A percentile compares a stretch with the other conserved stretches of the same genome.
Evolutionary conservation across 352 stramenopile genomes (phyloP).

Genomic region (Pythium chondricola): DNA sequence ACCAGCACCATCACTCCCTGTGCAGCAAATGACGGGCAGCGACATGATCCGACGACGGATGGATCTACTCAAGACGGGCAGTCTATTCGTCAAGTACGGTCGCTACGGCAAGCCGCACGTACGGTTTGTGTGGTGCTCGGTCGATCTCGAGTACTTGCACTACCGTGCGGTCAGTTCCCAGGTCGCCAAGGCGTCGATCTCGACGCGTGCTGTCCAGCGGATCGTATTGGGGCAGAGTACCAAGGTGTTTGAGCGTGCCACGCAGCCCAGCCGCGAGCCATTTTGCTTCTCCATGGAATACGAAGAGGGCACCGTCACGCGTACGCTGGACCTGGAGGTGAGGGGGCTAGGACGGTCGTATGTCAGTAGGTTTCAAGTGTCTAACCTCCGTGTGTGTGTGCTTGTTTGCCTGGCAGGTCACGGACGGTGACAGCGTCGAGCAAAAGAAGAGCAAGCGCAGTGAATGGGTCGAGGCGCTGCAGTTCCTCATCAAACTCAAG

Average conservation of each 20-base stretch:
- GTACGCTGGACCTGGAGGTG: constrained; percentile 73
- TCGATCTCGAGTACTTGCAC: constrained; percentile 66
- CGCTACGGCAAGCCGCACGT: constrained; percentile 69
- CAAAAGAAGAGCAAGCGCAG: constrained; percentile 50
- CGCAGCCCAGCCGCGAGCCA: constrained; percentile 34
- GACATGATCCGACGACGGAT: constrained; percentile 62
- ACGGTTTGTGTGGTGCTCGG: constrained; percentile 76
- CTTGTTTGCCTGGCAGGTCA: constrained; percentile 44
- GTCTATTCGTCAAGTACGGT: constrained; percentile 76
- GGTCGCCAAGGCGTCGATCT: constrained; percentile 48
- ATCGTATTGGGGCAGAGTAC: constrained; percentile 47
- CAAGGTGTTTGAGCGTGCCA: constrained; percentile 58
- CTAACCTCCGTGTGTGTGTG: too few relatives aligned
- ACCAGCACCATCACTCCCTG: not conserved
- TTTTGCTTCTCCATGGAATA: constrained; percentile 78
- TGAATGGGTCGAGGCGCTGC: constrained; percentile 66
- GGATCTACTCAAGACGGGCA: constrained; percentile 64
- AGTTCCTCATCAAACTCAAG: constrained; percentile 72
- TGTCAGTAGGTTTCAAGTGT: not conserved
- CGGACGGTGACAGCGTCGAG: constrained; percentile 52
- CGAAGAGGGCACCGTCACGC: constrained; percentile 40
- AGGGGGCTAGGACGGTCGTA: not conserved
- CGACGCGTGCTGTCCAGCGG: constrained; percentile 36
- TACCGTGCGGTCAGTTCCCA: constrained; percentile 53
- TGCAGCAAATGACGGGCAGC: constrained; percentile 32